phyloP scores from a whole-genome alignment of 148 eudicot species.

The Rhododendron ferrugineum region DNA sequence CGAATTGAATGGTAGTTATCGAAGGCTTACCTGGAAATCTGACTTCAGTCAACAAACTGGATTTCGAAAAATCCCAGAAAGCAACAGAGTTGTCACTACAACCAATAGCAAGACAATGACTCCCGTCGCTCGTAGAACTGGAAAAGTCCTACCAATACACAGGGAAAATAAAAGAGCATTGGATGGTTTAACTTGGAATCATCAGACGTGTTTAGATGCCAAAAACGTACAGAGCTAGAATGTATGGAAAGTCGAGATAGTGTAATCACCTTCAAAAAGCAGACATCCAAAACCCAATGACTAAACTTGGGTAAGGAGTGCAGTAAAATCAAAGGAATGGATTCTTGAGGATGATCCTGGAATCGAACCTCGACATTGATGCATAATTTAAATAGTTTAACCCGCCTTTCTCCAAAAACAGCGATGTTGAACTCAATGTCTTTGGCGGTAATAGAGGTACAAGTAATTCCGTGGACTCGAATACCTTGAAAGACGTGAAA shows the following conservation, averaged over 20 bases:
- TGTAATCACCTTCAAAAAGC: conserved; percentile 51
- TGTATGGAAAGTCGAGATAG: background rate
- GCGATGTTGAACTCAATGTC: conserved; percentile 35
- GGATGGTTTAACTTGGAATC: background rate
- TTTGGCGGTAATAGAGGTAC: background rate
- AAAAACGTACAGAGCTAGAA: background rate
- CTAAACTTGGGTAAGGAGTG: conserved; percentile 56
- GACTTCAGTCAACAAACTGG: conserved; percentile 32
- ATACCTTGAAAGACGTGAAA: conserved; percentile 66
- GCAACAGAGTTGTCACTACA: conserved; percentile 78
- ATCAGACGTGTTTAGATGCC: background rate
- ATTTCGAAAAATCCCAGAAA: conserved; percentile 52
- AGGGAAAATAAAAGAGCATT: background rate
- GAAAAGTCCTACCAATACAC: conserved; percentile 35
- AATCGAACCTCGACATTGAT: conserved; percentile 17
- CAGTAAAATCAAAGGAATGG: conserved; percentile 26
- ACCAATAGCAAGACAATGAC: conserved; percentile 62
- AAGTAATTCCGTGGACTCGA: conserved; percentile 79
- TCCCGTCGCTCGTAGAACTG: conserved; percentile 21
- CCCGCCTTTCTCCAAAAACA: conserved; percentile 76
- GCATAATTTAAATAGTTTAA: conserved; percentile 50
- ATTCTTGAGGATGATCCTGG: conserved; percentile 5
- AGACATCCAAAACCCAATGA: conserved; percentile 86
- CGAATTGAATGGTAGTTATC: background rate
- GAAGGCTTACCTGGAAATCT: conserved; percentile 55